These are phyloP conservation scores for Sphagnurus paluster DNA, from an alignment of 1,284 basidiomycete genomes.

Conservation along the genomic window DNA sequence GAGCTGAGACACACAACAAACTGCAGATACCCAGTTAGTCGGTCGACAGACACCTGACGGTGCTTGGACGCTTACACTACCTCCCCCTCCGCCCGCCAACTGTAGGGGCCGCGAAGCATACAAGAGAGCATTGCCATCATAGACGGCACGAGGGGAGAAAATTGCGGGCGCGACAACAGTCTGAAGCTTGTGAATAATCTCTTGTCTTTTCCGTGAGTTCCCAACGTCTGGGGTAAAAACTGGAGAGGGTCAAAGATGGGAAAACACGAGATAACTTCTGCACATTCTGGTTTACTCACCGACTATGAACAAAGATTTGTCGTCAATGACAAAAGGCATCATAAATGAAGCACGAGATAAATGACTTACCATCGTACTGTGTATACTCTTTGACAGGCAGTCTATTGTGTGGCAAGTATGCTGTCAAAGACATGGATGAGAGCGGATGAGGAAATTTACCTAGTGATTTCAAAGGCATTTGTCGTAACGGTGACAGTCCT, in stretches of 20 bases:
- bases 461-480: constrained; percentile 13
- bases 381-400: constrained; percentile 16
- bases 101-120: constrained; percentile 10
- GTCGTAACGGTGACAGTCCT: constrained; percentile 10
- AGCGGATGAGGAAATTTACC: background rate
- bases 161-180: constrained; percentile 9
- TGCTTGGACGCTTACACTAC: constrained; percentile 7
- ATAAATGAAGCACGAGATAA: background rate
- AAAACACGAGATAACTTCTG: background rate
- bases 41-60: background rate
- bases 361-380: constrained; percentile 13
- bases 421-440: background rate
- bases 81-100: constrained; percentile 7
- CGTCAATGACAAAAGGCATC: background rate
- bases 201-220: constrained; percentile 11
- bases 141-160: constrained; percentile 15
- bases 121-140: constrained; percentile 11
- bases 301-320: background rate
- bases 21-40: background rate
- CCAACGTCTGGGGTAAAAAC: constrained; percentile 10
- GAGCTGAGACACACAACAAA: constrained; percentile 11
- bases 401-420: background rate
- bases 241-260: background rate
- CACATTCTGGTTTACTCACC: background rate
- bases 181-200: constrained; percentile 15